These are phyloP conservation scores for Marsdenia floribunda DNA, from an alignment of 257 asterid genomes.

Conservation along the genomic window DNA sequence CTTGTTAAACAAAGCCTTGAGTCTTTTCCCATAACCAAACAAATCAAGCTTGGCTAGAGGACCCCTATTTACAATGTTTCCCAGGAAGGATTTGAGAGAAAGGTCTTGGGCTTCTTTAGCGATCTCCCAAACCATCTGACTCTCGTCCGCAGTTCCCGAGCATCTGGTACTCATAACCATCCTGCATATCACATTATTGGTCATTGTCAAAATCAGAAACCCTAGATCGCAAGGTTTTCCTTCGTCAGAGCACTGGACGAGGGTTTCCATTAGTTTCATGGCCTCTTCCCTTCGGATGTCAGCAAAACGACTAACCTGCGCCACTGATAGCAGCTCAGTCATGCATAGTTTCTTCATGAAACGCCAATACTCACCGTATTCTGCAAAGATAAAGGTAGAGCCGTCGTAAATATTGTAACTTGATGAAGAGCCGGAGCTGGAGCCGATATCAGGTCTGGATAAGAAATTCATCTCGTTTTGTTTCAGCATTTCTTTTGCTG, in stretches of 20 bases:
- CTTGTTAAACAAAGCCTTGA: slow-evolving; percentile 31
- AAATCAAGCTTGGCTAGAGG: slow-evolving; percentile 49
- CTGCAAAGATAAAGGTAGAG: slow-evolving; percentile 44
- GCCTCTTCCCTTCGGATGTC: slow-evolving; percentile 18
- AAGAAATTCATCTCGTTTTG: slow-evolving; percentile 41
- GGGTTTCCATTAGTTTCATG: slow-evolving; percentile 15
- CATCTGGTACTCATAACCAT: slow-evolving; percentile 57
- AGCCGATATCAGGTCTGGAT: slow-evolving; percentile 38
- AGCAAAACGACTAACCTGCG: slow-evolving; percentile 36
- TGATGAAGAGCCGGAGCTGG: slow-evolving; percentile 11
- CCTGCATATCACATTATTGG: slow-evolving; percentile 48
- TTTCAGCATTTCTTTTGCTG: slow-evolving; percentile 48
- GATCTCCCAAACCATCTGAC: slow-evolving; percentile 36
- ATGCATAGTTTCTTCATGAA: slow-evolving; percentile 68
- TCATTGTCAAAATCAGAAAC: slow-evolving; percentile 34
- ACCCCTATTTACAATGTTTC: slow-evolving; percentile 39
- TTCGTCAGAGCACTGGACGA: slow-evolving; percentile 14
- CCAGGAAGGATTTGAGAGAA: slow-evolving; percentile 37
- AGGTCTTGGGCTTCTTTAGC: slow-evolving; percentile 19
- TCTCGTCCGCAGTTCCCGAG: slow-evolving; percentile 36
- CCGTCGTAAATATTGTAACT: slow-evolving; percentile 48
- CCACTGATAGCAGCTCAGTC: slow-evolving; percentile 49
- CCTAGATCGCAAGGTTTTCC: slow-evolving; percentile 41
- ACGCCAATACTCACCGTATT: slow-evolving; percentile 61
- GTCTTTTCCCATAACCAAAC: slow-evolving; percentile 49